Evolutionary conservation across 306 rosid species (phyloP).

Genomic region (Arachis hypogaea): DNA sequence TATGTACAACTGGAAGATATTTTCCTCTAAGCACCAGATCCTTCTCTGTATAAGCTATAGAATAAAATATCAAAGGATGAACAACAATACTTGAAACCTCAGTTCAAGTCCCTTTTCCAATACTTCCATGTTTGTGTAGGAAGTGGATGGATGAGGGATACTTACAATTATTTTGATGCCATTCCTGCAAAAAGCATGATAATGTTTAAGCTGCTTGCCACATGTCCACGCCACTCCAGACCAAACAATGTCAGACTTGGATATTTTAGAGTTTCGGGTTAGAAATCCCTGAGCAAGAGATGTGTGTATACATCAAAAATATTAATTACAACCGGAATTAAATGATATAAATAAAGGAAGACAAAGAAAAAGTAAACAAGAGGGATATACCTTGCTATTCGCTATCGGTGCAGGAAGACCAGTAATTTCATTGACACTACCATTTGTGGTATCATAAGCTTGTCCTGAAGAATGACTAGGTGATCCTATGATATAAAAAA

Average conservation of each 20-base stretch:
- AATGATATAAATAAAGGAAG: neutral
- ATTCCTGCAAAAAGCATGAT: slow-evolving; percentile 78
- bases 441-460: slow-evolving; percentile 47
- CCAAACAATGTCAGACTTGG: slow-evolving; percentile 83
- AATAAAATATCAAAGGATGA: neutral
- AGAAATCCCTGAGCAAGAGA: slow-evolving; percentile 56
- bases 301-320: slow-evolving; percentile 32
- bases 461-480: slow-evolving; percentile 50
- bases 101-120: neutral
- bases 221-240: slow-evolving; percentile 93
- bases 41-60: neutral
- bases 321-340: slow-evolving; percentile 6
- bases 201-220: slow-evolving; percentile 95
- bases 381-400: slow-evolving; percentile 52
- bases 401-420: slow-evolving; percentile 45
- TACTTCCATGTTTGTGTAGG: neutral
- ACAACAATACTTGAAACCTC: neutral
- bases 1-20: neutral
- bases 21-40: neutral
- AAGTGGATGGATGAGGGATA: neutral
- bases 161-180: slow-evolving; percentile 87
- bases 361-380: neutral
- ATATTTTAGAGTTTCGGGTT: slow-evolving; percentile 60
- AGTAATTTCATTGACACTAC: slow-evolving; percentile 46
- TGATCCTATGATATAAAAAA: slow-evolving; percentile 48